Evolutionary conservation across 2,329 filamentous ascomycete species (phyloP).

Genomic region (Myrmaecium sp.): DNA sequence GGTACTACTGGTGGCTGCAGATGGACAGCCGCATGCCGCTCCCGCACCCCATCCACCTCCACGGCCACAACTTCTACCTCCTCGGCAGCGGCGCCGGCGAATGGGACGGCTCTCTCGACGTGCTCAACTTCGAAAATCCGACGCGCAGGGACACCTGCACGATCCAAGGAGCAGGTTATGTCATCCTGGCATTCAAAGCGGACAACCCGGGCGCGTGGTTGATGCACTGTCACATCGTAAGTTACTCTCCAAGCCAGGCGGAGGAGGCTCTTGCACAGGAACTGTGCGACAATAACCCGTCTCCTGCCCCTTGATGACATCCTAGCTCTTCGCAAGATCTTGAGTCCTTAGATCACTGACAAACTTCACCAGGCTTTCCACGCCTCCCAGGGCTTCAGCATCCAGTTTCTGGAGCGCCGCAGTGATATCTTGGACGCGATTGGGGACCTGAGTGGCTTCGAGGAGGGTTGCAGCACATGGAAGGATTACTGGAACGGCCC

Average conservation of each 20-base stretch:
- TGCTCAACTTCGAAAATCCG: constrained; percentile 21
- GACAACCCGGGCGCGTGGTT: constrained; percentile 32
- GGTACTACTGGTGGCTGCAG: constrained; percentile 34
- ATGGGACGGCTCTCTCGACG: constrained; percentile 17
- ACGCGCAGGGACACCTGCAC: constrained; percentile 20
- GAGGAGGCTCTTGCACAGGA: too few relatives aligned
- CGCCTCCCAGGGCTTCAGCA: constrained; percentile 24
- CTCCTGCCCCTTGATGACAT: neutral
- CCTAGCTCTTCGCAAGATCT: constrained; percentile 1
- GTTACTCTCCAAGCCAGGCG: constrained; percentile 1
- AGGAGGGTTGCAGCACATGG: constrained; percentile 15
- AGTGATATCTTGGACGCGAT: constrained; percentile 10
- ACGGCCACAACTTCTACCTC: constrained; percentile 27
- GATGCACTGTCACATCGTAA: constrained; percentile 6
- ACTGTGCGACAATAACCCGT: neutral
- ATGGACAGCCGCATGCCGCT: constrained; percentile 15
- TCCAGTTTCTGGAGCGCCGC: constrained; percentile 35
- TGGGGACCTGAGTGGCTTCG: constrained; percentile 10
- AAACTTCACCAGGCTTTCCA: constrained; percentile 17
- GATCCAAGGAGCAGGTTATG: constrained; percentile 26
- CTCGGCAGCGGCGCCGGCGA: constrained; percentile 16
- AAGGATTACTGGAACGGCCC: constrained; percentile 13
- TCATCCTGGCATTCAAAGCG: constrained; percentile 35
- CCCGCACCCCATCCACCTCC: constrained; percentile 25
- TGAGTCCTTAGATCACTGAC: constrained; percentile 1